Evolutionary conservation across 495 filamentous ascomycete species (phyloP).

Genomic region (Aspergillus affinis): DNA sequence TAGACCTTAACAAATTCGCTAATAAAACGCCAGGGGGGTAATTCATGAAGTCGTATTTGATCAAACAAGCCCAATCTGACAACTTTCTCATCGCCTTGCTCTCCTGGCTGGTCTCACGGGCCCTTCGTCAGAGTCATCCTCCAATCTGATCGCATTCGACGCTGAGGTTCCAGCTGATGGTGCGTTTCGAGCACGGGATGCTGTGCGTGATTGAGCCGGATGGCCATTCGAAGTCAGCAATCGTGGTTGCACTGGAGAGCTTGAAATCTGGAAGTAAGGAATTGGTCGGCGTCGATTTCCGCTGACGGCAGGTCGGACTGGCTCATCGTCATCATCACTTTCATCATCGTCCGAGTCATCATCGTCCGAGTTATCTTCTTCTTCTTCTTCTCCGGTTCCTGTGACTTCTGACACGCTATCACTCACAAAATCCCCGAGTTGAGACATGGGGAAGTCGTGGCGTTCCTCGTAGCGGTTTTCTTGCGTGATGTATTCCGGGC

Average conservation of each 20-base stretch:
- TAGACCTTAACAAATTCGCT: neutral
- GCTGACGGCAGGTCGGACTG: slow-evolving; percentile 23
- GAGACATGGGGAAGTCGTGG: slow-evolving; percentile 14
- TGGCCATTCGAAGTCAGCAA: neutral
- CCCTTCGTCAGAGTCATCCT: slow-evolving; percentile 38
- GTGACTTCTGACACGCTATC: slow-evolving; percentile 1
- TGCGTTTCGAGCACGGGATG: neutral
- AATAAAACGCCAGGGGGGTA: neutral
- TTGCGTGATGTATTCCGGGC: slow-evolving; percentile 13
- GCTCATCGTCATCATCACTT: slow-evolving; percentile 25
- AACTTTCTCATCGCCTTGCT: slow-evolving; percentile 18
- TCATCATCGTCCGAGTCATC: slow-evolving; percentile 16
- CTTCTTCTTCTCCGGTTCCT: slow-evolving; percentile 8
- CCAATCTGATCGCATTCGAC: slow-evolving; percentile 24
- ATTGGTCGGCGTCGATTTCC: slow-evolving; percentile 18
- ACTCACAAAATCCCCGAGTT: slow-evolving; percentile 3
- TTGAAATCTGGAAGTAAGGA: slow-evolving; percentile 14
- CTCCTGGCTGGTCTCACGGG: slow-evolving; percentile 32
- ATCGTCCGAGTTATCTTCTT: too few relatives aligned
- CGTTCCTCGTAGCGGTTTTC: slow-evolving; percentile 14
- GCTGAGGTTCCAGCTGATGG: slow-evolving; percentile 18
- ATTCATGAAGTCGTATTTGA: neutral
- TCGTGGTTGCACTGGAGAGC: slow-evolving; percentile 9
- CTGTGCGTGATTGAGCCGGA: neutral
- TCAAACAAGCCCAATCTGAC: neutral